Evolutionary conservation across 306 rosid genomes (phyloP).

Genomic region (Luffa acutangula): DNA sequence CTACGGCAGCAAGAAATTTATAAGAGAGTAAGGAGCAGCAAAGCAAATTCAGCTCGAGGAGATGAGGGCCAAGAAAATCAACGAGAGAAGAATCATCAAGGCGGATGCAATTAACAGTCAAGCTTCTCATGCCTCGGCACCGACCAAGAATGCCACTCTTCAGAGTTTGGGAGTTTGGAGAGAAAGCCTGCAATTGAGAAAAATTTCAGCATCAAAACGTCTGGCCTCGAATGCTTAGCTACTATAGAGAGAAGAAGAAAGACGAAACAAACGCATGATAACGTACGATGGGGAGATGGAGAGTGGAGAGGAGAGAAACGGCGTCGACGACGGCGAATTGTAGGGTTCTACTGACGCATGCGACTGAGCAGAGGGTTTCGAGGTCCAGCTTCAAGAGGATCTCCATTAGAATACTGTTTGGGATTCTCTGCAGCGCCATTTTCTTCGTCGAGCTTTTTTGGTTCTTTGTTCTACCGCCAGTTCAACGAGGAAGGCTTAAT

Average conservation of each 20-base stretch:
- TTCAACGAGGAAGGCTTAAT: neutral
- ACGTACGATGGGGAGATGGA: slow-evolving; percentile 16
- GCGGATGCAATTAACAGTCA: slow-evolving; percentile 22
- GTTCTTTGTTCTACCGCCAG: neutral
- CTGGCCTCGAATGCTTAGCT: neutral
- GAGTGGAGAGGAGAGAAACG: slow-evolving; percentile 10
- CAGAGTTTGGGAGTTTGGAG: slow-evolving; percentile 10
- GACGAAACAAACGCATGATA: neutral
- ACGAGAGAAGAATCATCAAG: slow-evolving; percentile 13
- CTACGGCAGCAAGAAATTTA: slow-evolving; percentile 8
- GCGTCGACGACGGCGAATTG: slow-evolving; percentile 9
- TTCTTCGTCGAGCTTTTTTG: neutral
- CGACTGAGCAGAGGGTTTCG: slow-evolving; percentile 17
- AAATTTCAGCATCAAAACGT: neutral
- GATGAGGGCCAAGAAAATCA: neutral
- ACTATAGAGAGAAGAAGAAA: neutral
- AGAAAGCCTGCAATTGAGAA: slow-evolving; percentile 2
- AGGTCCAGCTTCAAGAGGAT: slow-evolving; percentile 10
- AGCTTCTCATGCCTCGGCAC: slow-evolving; percentile 10
- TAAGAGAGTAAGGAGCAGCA: slow-evolving; percentile 18
- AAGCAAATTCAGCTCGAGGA: slow-evolving; percentile 21
- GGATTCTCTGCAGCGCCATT: slow-evolving; percentile 5
- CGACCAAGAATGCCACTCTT: neutral
- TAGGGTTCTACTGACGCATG: slow-evolving; percentile 17
- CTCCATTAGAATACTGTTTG: slow-evolving; percentile 7